Base-by-base conservation (phyloP, 371 early-diverging fungal species). In the Haplosporangium sp. region DNA sequence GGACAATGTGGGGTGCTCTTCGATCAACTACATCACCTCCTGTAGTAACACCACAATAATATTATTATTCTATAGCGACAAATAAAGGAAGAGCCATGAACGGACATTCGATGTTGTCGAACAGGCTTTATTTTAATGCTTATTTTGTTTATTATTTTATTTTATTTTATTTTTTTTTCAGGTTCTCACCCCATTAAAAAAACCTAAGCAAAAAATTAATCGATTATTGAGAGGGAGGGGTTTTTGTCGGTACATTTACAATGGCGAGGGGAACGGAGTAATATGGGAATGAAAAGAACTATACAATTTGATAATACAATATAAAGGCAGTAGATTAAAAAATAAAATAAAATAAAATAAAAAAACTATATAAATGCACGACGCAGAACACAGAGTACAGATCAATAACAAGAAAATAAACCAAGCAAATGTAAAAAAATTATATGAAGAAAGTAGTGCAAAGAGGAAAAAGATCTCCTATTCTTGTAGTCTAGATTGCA, bases 1-100 rank as follows among this genome's bases (percentile, higher is more conserved):
- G 77, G 77, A 76, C 65, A 40, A 50, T 76, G 35, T 76, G 71
- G 71, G 67, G 76, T 5, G 53, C 40, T 39, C 63, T 52, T n/a
- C 52, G 61, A 15, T 48, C 55, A 34, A 55, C 60, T 15, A 59
- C 17, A 42, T 44, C 66, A 8, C 19, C 59, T 15, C n/a, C 40
- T 40, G 59, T 59, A 6, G 15, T 40, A 8, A 37, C 61, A 4
- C 20, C 42, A 9, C 61, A 13, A 27, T 45, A 38, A 19, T n/a
- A 13, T 1, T 39, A 13, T n/a, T 17, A 10, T 13, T n/a, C 15
- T 3, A n/a, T 15, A n/a, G 3, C n/a, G n/a, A 50, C 15, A 50
- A 50, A 50, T 5, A 50, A 15, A 50, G n/a, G 50, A 50, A 50
- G 27, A 27, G 27, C 27, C 27, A 27, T 27, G 27, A 27, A 27